A percentile compares a stretch with the other conserved stretches of the same genome.
Evolutionary conservation across 441 rosid species (phyloP).

Genomic region (Metrosideros polymorpha): DNA sequence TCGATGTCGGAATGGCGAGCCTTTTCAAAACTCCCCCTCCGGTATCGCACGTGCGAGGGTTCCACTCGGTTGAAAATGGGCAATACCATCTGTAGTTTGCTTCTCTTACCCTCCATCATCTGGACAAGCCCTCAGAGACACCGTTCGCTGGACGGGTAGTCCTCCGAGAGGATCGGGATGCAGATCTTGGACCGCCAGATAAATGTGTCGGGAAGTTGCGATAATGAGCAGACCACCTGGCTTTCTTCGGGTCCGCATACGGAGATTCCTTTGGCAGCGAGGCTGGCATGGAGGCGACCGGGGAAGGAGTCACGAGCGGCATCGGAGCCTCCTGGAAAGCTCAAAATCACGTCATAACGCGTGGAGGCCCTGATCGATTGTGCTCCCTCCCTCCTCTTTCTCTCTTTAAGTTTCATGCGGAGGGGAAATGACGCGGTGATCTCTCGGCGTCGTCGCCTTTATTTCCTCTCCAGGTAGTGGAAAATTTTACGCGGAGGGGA

Average conservation of each 20-base stretch:
- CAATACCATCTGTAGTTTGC: neutral
- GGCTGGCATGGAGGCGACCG: neutral
- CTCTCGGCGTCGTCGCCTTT: too few species aligned
- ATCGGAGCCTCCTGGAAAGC: neutral
- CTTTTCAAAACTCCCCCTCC: neutral
- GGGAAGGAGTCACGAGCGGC: neutral
- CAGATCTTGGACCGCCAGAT: neutral
- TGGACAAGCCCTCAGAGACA: neutral
- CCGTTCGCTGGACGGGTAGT: neutral
- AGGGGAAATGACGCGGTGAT: too few species aligned
- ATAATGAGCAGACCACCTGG: neutral
- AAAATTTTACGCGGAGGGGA: too few species aligned
- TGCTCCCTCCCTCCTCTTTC: too few species aligned
- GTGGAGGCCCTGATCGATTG: too few species aligned
- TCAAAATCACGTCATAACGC: neutral
- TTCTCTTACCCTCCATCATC: neutral
- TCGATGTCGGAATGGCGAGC: neutral
- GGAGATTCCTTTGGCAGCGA: neutral
- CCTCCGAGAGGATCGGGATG: neutral
- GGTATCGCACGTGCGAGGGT: neutral
- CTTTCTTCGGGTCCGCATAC: fast-evolving
- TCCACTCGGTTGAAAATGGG: neutral
- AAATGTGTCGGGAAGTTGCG: neutral
- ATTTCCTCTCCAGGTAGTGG: too few species aligned
- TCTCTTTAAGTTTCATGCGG: too few species aligned